Evolutionary conservation across 495 filamentous ascomycete genomes (phyloP).

Genomic region (Lentithecium fluviatile): DNA sequence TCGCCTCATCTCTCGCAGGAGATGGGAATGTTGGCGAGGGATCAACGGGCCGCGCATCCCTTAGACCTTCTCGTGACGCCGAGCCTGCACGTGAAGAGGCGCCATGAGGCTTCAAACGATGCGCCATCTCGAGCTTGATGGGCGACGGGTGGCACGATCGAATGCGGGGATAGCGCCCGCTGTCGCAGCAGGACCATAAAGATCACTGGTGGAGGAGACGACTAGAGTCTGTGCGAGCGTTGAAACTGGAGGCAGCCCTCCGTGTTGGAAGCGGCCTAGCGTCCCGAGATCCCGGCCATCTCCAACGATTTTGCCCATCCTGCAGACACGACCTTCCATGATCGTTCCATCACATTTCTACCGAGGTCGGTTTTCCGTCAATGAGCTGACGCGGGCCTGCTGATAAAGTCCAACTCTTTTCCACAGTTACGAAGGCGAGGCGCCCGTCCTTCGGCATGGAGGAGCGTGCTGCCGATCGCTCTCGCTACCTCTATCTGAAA

Average conservation of each 20-base stretch:
- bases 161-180: constrained; percentile 25
- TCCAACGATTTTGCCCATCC: too few species aligned
- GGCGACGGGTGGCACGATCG: neutral
- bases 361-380: neutral
- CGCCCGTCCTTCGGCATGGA: too few species aligned
- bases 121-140: constrained; percentile 6
- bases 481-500: too few species aligned
- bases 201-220: neutral
- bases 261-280: constrained; percentile 8
- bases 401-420: too few species aligned
- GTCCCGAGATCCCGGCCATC: neutral
- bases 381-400: too few species aligned
- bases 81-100: neutral
- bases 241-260: neutral
- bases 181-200: neutral
- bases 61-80: neutral
- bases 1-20: neutral
- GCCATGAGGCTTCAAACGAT: neutral
- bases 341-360: neutral
- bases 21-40: neutral
- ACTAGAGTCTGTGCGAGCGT: too few species aligned
- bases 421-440: too few species aligned
- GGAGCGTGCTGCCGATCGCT: too few species aligned
- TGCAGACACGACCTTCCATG: neutral
- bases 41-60: constrained; percentile 9